phyloP scores from a whole-genome alignment of 192 early-diverging fungal genomes.

The Pecoramyces ruminantium region DNA sequence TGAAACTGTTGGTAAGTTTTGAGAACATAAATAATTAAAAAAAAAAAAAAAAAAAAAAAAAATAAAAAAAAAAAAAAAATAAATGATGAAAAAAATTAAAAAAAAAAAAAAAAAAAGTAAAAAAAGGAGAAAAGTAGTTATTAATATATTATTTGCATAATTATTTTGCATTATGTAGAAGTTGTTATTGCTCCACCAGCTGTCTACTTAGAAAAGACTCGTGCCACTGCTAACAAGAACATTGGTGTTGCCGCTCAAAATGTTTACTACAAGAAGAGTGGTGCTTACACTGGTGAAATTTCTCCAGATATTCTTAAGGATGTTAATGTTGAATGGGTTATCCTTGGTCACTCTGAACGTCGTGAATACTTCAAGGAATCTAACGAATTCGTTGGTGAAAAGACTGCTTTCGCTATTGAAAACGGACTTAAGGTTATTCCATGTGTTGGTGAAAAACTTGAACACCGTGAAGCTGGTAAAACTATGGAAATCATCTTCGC shows the following conservation, averaged over 20 bases:
- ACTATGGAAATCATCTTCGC: slow-evolving; percentile 75
- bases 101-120: background rate
- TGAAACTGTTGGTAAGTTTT: slow-evolving; percentile 47
- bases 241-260: slow-evolving; percentile 94
- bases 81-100: background rate
- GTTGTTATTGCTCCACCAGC: slow-evolving; percentile 92
- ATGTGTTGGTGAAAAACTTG: slow-evolving; percentile 89
- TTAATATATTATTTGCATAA: background rate
- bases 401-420: slow-evolving; percentile 72
- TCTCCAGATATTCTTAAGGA: slow-evolving; percentile 92
- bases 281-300: slow-evolving; percentile 96
- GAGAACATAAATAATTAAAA: too few relatives aligned
- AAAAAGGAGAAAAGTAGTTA: background rate
- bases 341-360: slow-evolving; percentile 97
- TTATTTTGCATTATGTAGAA: slow-evolving; percentile 35
- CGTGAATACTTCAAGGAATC: slow-evolving; percentile 80
- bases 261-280: slow-evolving; percentile 64
- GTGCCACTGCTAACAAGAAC: slow-evolving; percentile 29
- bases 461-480: slow-evolving; percentile 76
- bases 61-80: background rate
- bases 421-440: slow-evolving; percentile 80
- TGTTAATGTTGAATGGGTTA: slow-evolving; percentile 83
- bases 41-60: too few relatives aligned
- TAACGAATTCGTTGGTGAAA: slow-evolving; percentile 76
- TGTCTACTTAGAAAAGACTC: slow-evolving; percentile 71